Evolutionary conservation across 306 rosid genomes (phyloP), one percentile per base, ranked within the genome.

Genomic region (Begonia masoniana): DNA sequence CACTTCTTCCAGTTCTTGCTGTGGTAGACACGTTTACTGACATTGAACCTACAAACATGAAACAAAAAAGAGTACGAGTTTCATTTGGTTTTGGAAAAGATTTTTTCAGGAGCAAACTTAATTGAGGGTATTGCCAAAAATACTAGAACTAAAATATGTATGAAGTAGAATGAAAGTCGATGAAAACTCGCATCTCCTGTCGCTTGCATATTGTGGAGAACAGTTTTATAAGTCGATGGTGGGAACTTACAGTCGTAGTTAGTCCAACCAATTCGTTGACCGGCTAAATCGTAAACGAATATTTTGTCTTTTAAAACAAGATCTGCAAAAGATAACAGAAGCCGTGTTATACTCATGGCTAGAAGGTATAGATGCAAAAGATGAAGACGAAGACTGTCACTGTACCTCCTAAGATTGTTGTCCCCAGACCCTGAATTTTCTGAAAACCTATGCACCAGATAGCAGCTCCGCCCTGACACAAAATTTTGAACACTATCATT

Each of bases 361-460:
- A 41, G 41, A 39, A 60, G n/a, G 39, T 31, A 41, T 60, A 9
- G 13, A 16, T 41, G 21, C 4, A 51, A 51, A 59, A 56, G 12
- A 56, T 56, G n/a, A 21, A 45, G 15, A 31, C 39, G 8, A 31
- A 31, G 39, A 21, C 8, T 0, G 59, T 51, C 42, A 17, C n/a
- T 12, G 43, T 81, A 92, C 99, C 99, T 79, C 99, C 99, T 68
- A 92, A 70, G 70, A 92, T 92, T 64, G 99, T 92, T 52, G 76
- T 65, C 14, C 59, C 81, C 55, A 85, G 94, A 56, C 96, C 96
- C 56, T 76, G 76, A 49, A 77, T 65, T 76, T 86, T 79, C 74
- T 86, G 99, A 56, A 92, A 74, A 51, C 99, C 99, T 63, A 91
- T 68, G 73, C 99, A 91, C 99, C 99, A 91, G 51, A 82, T 77